Base-by-base conservation (phyloP, 2,329 filamentous ascomycete genomes). In the Pestalotiopsis sp. region DNA sequence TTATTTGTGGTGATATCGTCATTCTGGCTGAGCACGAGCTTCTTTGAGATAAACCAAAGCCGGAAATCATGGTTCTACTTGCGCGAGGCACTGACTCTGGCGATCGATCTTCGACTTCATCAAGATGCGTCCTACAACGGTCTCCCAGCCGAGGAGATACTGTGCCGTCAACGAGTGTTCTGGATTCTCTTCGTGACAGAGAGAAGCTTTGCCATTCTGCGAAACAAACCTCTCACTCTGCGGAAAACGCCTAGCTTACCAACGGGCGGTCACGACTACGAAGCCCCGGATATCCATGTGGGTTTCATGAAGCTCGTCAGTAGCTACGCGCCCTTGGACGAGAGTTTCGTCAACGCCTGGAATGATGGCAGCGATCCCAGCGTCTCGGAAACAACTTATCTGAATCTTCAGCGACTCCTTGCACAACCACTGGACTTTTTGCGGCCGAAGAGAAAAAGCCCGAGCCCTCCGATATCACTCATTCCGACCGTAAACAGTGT, bases 121-220 rank as follows among this genome's bases (percentile, higher is more conserved):
- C 84, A 90, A 66, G 88, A 90, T 73, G 80, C 83, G 25, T 82
- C 84, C 1, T 90, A 91, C 75, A 80, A 78, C 58, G 81, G 80
- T 5, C 74, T 83, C 1, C 81, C 85, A 49, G 79, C 83, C 1
- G 79, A 86, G 4, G 88, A 90, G 73, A 80, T 78, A 25, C 83
- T 89, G 23, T 85, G 86, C 67, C 83, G 85, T 45, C 82, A 87
- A 68, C 81, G 88, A 12, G 81, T 90, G 7, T 91, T 89, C 75
- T 91, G 89, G 89, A 81, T 90, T 56, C 79, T 91, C 11, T 90
- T 90, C 73, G 84, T 90, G 39, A 88, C 87, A 0, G 89, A 91
- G 78, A 84, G 66, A 67, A 91, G 90, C 4, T 90, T 90, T 74
- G 89, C 89, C 3, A 85, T 91, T 38, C 83, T 91, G 68, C 85